Evolutionary conservation across 352 stramenopile genomes (phyloP), one percentile per base, ranked within the genome.

Genomic region (Phytophthora quininea): DNA sequence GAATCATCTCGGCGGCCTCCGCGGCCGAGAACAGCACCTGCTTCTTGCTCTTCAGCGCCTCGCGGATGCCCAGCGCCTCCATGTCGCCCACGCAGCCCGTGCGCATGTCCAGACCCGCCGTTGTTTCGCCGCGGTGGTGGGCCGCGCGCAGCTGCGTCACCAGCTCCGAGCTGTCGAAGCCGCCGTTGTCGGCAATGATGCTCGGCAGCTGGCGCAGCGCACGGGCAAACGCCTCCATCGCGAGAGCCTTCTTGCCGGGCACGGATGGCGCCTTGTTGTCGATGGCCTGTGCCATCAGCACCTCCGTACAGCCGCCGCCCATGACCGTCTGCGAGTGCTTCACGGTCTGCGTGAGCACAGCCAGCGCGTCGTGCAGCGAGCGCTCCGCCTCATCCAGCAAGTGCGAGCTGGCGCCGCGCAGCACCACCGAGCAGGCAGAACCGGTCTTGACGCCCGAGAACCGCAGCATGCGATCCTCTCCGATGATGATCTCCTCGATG

Each of bases 1-100:
- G 82, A 80, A 99, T 99, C 97, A 99, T 99, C 77, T 99, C 98
- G 4, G 98, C 98, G 3, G 98, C 98, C 80, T 99, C 98, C 7
- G 96, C 95, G 1, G 98, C 98, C 73, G 95, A 99, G 37, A 99
- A 90, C 5, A 99, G 77, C 64, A 99, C 97, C 70, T 99, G 95
- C 65, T 97, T 89, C 82, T 99, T 99, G 77, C 89, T 98, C 74
- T 97, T 98, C 57, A 96, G 91, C 24, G 90, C 86, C 76, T 99
- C 98, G 57, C 94, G 92, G 65, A 99, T 98, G 67, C 97, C 98
- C n/a, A 99, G 79, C 66, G 93, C 83, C 29, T 95, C 85, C 97
- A 99, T 99, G 77, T 99, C 93, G 24, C 87, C 97, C 67, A 99
- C 88, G 29, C 80, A 92, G 51, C 97, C 98, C 57, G 96, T 97